These are phyloP conservation scores for Mycotypha africana DNA, from an alignment of 371 early-diverging fungal species.

Conservation along the genomic window DNA sequence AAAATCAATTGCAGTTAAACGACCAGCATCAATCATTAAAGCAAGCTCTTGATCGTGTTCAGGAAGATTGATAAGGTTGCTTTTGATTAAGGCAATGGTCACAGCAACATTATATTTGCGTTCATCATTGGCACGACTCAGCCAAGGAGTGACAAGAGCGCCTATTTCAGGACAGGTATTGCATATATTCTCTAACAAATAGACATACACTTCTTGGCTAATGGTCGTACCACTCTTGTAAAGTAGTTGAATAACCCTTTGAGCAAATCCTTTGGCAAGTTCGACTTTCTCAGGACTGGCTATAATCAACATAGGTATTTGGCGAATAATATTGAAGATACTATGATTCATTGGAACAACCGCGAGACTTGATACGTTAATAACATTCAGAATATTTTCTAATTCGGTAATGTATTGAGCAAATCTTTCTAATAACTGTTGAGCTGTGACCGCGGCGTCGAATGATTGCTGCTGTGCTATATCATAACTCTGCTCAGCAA, in stretches of 20 bases:
- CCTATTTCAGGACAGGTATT: conserved; percentile 72
- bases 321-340: conserved; percentile 64
- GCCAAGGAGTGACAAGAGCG: conserved; percentile 85
- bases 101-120: conserved; percentile 86
- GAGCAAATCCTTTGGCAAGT: conserved; percentile 73
- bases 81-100: conserved; percentile 76
- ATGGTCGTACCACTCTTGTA: conserved; percentile 74
- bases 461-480: conserved; percentile 9
- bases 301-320: conserved; percentile 60
- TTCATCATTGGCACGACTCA: conserved; percentile 92
- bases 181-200: conserved; percentile 76
- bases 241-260: conserved; percentile 79
- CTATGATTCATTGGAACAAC: conserved; percentile 77
- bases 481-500: neutral
- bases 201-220: conserved; percentile 76
- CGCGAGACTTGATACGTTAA: conserved; percentile 51
- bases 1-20: conserved; percentile 74
- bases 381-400: conserved; percentile 61
- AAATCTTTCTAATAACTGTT: conserved; percentile 65
- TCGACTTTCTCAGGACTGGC: conserved; percentile 75
- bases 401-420: conserved; percentile 67
- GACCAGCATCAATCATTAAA: conserved; percentile 70
- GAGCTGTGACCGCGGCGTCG: no score
- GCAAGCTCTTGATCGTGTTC: conserved; percentile 89
- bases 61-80: conserved; percentile 64